Percentiles rank a stretch among this genome's conserved stretches.
Evolutionary conservation across 2,329 filamentous ascomycete species (phyloP).

Genomic region (Coniella vitis): DNA sequence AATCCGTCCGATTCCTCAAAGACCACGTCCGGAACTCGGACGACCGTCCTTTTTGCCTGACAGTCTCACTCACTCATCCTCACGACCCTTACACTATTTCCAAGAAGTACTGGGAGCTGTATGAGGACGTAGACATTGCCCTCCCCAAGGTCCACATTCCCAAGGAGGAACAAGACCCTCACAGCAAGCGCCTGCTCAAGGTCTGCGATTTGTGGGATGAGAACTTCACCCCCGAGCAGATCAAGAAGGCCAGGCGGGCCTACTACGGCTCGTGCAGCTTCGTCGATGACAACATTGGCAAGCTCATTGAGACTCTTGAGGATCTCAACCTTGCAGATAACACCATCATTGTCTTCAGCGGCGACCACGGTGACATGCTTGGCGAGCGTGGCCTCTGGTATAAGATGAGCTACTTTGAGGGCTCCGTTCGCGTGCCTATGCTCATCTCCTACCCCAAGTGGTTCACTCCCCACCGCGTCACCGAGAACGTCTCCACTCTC

Average conservation of each 20-base stretch:
- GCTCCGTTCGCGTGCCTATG: constrained; percentile 81
- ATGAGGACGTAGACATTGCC: constrained; percentile 81
- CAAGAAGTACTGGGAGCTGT: constrained; percentile 86
- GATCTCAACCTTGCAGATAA: constrained; percentile 74
- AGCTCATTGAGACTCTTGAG: constrained; percentile 69
- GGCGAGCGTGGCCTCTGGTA: constrained; percentile 91
- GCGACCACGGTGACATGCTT: constrained; percentile 94
- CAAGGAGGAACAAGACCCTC: constrained; percentile 75
- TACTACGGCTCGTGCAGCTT: constrained; percentile 94
- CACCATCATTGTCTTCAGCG: constrained; percentile 87
- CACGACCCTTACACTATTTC: constrained; percentile 95
- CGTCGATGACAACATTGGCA: constrained; percentile 86
- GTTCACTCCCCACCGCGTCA: constrained; percentile 69
- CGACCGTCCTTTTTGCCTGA: constrained; percentile 76
- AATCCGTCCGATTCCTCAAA: constrained; percentile 81
- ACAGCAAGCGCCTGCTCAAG: constrained; percentile 80
- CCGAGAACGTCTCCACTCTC: constrained; percentile 81
- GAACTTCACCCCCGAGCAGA: constrained; percentile 76
- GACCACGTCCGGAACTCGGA: constrained; percentile 77
- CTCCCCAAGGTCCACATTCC: constrained; percentile 72
- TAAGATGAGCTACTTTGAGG: constrained; percentile 97
- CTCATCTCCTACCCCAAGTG: constrained; percentile 72
- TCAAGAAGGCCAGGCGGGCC: constrained; percentile 76
- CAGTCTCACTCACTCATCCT: constrained; percentile 86
- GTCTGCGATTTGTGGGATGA: constrained; percentile 83